These are phyloP conservation scores for Quercus alba DNA, from an alignment of 306 rosid species.

Conservation along the genomic window DNA sequence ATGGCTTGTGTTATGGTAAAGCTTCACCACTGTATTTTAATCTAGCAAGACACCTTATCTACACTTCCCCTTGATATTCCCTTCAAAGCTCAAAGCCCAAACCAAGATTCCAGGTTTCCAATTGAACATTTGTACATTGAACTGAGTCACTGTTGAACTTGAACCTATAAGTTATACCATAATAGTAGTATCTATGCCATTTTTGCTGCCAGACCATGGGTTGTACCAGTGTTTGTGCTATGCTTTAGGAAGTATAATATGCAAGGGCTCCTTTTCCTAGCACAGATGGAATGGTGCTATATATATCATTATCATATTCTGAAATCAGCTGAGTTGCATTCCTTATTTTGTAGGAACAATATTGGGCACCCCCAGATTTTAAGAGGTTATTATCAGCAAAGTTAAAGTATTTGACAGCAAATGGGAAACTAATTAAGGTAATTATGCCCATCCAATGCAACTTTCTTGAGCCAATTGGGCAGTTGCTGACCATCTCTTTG, in stretches of 20 bases:
- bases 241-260: background rate
- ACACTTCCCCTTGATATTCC: no score
- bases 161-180: background rate
- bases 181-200: background rate
- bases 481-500: conserved; percentile 1
- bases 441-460: background rate
- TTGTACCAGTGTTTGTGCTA: no score
- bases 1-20: background rate
- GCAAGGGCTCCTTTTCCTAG: background rate
- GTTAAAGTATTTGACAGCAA: conserved; percentile 66
- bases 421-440: conserved; percentile 87
- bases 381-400: conserved; percentile 75
- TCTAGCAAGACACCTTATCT: background rate
- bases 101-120: background rate
- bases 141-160: background rate
- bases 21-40: background rate
- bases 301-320: background rate
- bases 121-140: background rate
- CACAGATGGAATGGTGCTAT: conserved; percentile 3
- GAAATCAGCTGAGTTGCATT: conserved; percentile 21
- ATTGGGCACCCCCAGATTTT: conserved; percentile 81
- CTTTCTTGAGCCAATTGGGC: background rate
- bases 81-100: background rate
- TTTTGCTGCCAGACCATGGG: background rate
- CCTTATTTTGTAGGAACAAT: conserved; percentile 65